Base-by-base conservation (phyloP, 371 early-diverging fungal species). In the Phascolomyces articulosus region DNA sequence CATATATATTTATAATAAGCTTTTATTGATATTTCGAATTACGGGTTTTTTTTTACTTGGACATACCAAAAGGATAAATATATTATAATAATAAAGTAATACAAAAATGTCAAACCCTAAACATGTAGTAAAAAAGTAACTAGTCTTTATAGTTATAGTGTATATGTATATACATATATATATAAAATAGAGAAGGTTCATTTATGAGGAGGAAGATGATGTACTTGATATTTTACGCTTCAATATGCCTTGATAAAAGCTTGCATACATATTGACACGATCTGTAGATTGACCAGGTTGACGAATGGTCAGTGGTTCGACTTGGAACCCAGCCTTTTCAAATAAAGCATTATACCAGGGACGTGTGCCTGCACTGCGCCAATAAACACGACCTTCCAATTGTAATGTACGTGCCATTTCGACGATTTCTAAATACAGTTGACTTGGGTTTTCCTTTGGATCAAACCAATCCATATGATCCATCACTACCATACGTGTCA, bases 381-480 rank as follows among this genome's bases (percentile, higher is more conserved):
- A 93, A 54, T 86, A 88, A 21, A 91, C 94, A 62, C 85, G 84
- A 3, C 95, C 95, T 28, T 87, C 89, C n/a, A 55, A 71, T 23
- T 80, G 79, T 26, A 89, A 66, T 27, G 84, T 83, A 34, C 87
- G 74, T 8, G 85, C 81, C 68, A 93, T 87, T 31, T 88, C 87
- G 21, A 23, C 62, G 47, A 93, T 88, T 73, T 95, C 93, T 8
- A 80, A 78, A 40, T 87, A 85, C 6, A 82, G 40, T 28, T 82
- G 79, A n/a, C 61, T 63, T 40, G 85, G 87, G 55, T 86, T 11
- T 34, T 34, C 83, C 40, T 85, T 72, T 11, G 77, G 72, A 31
- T 83, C 75, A 70, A 92, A 93, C 95, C 95, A 93, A 68, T 95
- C 94, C 86, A 95, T 87, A 69, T 95, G 95, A 71, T 95, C 95